Evolutionary conservation across 768 basidiomycete species (phyloP).

Genomic region (Leccinum rimulosum): DNA sequence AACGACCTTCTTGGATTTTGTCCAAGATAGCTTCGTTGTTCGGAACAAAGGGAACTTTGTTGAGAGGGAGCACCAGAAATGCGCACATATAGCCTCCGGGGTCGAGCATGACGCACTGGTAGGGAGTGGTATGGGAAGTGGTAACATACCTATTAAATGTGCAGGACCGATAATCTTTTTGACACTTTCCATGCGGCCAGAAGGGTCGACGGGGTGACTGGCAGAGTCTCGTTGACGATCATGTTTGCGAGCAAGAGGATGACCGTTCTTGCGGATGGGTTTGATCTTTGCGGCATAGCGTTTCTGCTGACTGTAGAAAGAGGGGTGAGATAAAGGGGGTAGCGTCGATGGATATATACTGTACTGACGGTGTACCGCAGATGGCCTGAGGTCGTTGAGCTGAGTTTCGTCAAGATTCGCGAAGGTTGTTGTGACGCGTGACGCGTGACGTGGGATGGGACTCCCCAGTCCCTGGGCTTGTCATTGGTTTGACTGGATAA

Average conservation of each 20-base stretch:
- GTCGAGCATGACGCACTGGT: conserved; percentile 73
- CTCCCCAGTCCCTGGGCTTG: conserved; percentile 62
- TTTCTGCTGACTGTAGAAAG: conserved; percentile 60
- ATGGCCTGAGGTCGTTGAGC: conserved; percentile 72
- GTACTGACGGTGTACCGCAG: no score
- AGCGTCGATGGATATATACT: no score
- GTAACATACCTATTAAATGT: conserved; percentile 67
- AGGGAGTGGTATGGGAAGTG: not conserved
- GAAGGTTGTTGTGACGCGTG: conserved; percentile 35
- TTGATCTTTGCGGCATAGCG: conserved; percentile 80
- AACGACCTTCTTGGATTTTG: conserved; percentile 76
- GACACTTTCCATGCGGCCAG: conserved; percentile 45
- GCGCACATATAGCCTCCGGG: conserved; percentile 52
- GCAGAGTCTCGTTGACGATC: conserved; percentile 88
- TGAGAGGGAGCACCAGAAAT: conserved; percentile 60
- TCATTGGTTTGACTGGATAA: conserved; percentile 83
- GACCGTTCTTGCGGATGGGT: conserved; percentile 82
- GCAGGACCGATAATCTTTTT: conserved; percentile 85
- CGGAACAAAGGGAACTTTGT: conserved; percentile 83
- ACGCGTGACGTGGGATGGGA: conserved; percentile 45
- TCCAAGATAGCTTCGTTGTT: conserved; percentile 84
- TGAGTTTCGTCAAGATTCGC: conserved; percentile 62
- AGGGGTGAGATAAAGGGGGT: conserved; percentile 20
- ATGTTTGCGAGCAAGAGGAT: conserved; percentile 83
- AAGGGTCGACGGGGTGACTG: conserved; percentile 52